These are phyloP conservation scores for Coemansia sp. DNA, from an alignment of 192 early-diverging fungal genomes.

Conservation along the genomic window DNA sequence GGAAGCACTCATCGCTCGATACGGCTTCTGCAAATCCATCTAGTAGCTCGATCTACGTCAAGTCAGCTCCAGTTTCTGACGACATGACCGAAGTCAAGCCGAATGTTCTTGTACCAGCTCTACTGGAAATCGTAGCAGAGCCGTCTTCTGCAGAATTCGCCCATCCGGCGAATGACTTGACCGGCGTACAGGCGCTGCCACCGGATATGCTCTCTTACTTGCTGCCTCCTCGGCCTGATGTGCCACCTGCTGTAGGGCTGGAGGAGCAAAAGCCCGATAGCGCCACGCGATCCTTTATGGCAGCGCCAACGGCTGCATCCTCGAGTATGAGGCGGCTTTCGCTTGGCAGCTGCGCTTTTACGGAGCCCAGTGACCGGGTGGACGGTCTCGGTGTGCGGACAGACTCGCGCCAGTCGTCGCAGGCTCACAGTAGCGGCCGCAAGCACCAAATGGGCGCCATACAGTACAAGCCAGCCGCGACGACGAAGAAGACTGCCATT, in stretches of 20 bases:
- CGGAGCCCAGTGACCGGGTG: slow-evolving; percentile 14
- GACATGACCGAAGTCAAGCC: neutral
- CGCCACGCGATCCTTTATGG: neutral
- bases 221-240: neutral
- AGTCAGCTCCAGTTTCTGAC: neutral
- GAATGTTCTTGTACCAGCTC: neutral
- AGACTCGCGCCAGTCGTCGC: slow-evolving; percentile 22
- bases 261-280: neutral
- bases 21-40: neutral
- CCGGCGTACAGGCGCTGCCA: slow-evolving; percentile 3
- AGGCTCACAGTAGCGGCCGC: slow-evolving; percentile 15
- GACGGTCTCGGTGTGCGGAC: slow-evolving; percentile 17
- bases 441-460: slow-evolving; percentile 30
- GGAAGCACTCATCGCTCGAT: neutral
- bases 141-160: neutral
- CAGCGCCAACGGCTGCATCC: neutral
- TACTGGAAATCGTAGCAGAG: neutral
- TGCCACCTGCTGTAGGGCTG: neutral
- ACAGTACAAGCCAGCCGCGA: slow-evolving; percentile 43
- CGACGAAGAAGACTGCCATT: slow-evolving; percentile 21
- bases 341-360: slow-evolving; percentile 9
- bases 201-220: neutral
- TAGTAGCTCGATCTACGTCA: neutral
- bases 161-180: neutral
- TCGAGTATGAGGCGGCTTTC: slow-evolving; percentile 9